Percentiles rank a stretch among this genome's conserved stretches.
Conservation (phyloP, 176 grass and related monocot species). For the Melocanna baccifera region DNA sequence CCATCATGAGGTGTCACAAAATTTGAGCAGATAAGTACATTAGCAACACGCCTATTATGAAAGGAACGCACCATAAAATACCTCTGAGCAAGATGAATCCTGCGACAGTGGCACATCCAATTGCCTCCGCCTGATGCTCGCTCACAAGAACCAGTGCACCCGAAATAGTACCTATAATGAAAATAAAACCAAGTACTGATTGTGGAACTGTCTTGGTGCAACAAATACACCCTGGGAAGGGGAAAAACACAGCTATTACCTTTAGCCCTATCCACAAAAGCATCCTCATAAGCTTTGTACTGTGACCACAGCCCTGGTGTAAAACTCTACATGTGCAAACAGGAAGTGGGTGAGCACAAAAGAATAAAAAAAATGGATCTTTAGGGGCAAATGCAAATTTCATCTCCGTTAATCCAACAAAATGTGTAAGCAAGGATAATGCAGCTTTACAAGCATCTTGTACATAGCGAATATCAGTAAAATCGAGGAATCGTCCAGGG, state of each 20-base stretch:
- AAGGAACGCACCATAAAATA: constrained; percentile 33
- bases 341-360: background rate
- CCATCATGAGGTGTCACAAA: background rate
- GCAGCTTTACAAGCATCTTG: background rate
- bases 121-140: constrained; percentile 66
- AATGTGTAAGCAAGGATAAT: background rate
- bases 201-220: background rate
- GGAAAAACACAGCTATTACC: constrained; percentile 20
- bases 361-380: background rate
- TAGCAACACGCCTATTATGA: background rate
- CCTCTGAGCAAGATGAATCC: constrained; percentile 75
- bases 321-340: constrained; percentile 43
- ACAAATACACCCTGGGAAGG: background rate
- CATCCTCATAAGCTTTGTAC: constrained; percentile 66
- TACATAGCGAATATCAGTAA: background rate
- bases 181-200: constrained; percentile 21
- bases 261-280: constrained; percentile 58
- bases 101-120: constrained; percentile 62
- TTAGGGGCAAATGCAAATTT: background rate
- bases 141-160: constrained; percentile 57
- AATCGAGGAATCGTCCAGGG: background rate
- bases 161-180: constrained; percentile 40
- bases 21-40: background rate
- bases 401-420: background rate
- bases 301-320: constrained; percentile 50